phyloP scores from a whole-genome alignment of 2,329 filamentous ascomycete genomes.

The Gliomastix tumulicola region DNA sequence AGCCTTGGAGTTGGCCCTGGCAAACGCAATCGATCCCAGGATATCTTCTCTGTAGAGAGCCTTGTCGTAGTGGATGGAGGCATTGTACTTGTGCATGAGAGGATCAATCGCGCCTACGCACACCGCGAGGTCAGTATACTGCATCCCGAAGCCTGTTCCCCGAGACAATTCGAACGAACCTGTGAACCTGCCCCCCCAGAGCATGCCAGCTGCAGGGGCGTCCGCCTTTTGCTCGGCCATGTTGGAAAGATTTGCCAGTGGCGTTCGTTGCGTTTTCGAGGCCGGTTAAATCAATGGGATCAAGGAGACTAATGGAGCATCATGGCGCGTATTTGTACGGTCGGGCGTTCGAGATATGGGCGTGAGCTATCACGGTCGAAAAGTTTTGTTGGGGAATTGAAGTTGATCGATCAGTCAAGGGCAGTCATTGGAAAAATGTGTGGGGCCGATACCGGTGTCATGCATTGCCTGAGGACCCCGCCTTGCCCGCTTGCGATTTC shows the following conservation, averaged over 20 bases:
- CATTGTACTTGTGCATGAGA: conserved; percentile 82
- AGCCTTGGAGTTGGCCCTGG: conserved; percentile 68
- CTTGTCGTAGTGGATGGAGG: conserved; percentile 69
- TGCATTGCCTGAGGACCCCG: not conserved
- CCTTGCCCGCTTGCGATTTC: no score
- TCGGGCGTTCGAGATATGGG: no score
- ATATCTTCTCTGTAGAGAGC: conserved; percentile 77
- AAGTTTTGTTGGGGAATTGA: not conserved
- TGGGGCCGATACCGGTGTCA: not conserved
- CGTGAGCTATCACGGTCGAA: conserved; percentile 1
- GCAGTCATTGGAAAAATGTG: not conserved
- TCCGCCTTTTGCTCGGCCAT: conserved; percentile 15
- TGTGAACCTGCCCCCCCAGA: conserved; percentile 45
- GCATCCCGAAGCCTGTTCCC: conserved; percentile 12
- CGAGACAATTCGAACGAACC: conserved; percentile 28
- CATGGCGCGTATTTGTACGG: no score
- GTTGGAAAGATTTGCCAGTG: conserved; percentile 5
- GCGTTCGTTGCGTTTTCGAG: conserved; percentile 4
- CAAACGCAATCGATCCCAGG: conserved; percentile 73
- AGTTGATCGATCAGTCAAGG: no score
- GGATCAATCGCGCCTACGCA: conserved; percentile 69
- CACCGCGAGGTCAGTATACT: conserved; percentile 17
- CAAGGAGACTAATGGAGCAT: no score
- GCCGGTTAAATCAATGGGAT: not conserved
- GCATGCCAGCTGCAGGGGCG: conserved; percentile 20